Percentiles rank a stretch among this genome's conserved stretches.
Conservation (phyloP, 768 basidiomycete species). For the Rhodocollybia butyracea region DNA sequence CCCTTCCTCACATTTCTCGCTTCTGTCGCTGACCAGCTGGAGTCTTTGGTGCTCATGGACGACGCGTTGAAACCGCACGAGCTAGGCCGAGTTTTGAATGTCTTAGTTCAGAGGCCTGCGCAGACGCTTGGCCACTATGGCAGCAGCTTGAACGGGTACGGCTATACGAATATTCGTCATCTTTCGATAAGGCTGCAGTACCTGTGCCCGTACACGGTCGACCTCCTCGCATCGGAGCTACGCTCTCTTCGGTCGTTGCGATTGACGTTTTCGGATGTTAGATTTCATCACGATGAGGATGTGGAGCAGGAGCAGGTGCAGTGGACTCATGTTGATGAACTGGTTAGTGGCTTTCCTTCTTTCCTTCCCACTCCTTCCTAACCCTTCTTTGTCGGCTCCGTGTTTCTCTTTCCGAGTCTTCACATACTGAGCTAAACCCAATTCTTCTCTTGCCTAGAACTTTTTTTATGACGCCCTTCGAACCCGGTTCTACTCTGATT, state of each 20-base stretch:
- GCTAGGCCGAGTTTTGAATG: neutral
- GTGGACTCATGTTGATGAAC: neutral
- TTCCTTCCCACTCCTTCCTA: too few species aligned
- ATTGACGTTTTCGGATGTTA: constrained; percentile 2
- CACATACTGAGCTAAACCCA: neutral
- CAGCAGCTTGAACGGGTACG: neutral
- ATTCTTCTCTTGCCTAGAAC: neutral
- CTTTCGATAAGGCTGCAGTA: constrained; percentile 3
- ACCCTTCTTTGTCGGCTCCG: too few species aligned
- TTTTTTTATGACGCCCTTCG: neutral
- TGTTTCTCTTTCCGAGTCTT: neutral
- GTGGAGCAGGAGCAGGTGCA: neutral
- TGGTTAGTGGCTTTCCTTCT: neutral
- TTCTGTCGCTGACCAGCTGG: neutral
- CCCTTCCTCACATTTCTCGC: neutral
- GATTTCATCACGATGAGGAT: neutral
- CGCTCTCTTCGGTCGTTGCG: neutral
- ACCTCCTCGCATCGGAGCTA: neutral
- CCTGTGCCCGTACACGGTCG: neutral
- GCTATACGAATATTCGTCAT: neutral
- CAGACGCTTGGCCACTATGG: neutral
- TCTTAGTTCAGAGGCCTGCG: neutral
- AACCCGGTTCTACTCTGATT: neutral
- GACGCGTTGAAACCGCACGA: neutral
- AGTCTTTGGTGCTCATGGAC: neutral